Evolutionary conservation across 1,139 yeast genomes (phyloP).

Genomic region (Wickerhamomyces sp.): DNA sequence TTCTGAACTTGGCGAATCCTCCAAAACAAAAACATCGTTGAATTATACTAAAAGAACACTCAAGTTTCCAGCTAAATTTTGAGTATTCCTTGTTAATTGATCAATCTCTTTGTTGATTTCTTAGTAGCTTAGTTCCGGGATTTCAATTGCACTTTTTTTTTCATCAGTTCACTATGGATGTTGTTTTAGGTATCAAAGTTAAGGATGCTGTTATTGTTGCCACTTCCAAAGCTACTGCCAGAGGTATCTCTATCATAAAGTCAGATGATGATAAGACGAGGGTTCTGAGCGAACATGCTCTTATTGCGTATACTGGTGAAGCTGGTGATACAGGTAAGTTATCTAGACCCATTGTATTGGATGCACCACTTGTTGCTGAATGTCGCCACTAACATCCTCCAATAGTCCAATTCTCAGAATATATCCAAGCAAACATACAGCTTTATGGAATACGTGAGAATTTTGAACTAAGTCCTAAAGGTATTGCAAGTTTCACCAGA

Average conservation of each 20-base stretch:
- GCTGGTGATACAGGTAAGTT: conserved; percentile 77
- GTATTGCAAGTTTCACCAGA: conserved; percentile 86
- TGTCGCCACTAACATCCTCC: conserved; percentile 5
- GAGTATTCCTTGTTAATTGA: no score
- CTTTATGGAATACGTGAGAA: conserved; percentile 84
- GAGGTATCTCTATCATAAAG: conserved; percentile 89
- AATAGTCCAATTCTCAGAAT: conserved; percentile 86
- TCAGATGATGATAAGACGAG: conserved; percentile 87
- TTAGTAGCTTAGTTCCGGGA: no score
- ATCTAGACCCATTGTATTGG: neutral
- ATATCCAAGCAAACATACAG: conserved; percentile 87
- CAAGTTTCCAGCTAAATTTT: no score
- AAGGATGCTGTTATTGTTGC: conserved; percentile 80
- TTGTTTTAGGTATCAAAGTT: conserved; percentile 80
- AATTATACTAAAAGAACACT: no score
- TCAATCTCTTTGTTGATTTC: no score
- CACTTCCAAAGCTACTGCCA: conserved; percentile 87
- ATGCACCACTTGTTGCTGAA: no score
- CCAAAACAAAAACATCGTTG: no score
- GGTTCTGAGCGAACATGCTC: conserved; percentile 64
- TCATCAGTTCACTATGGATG: no score
- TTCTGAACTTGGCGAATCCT: no score
- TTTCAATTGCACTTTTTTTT: no score
- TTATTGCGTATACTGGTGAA: conserved; percentile 92
- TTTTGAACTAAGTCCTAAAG: conserved; percentile 72